These are phyloP conservation scores for Podaxis sp. DNA, from an alignment of 768 basidiomycete genomes.

Conservation along the genomic window DNA sequence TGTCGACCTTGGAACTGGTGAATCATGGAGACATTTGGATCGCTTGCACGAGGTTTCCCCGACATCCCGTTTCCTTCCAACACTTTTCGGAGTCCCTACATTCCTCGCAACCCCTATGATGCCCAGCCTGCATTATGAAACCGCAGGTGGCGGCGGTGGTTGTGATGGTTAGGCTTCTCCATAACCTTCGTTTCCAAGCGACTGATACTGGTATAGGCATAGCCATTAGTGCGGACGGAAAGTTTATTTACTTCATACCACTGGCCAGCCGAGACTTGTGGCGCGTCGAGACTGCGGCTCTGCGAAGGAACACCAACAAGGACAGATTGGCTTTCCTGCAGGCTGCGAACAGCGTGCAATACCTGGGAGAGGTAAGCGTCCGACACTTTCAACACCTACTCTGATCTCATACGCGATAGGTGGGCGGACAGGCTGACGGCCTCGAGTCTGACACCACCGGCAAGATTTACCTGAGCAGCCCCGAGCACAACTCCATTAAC, in stretches of 20 bases:
- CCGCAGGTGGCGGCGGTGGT: constrained; percentile 17
- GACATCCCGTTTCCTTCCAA: constrained; percentile 16
- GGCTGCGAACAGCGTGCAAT: constrained; percentile 18
- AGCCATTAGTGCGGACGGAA: constrained; percentile 18
- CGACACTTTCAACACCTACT: background rate
- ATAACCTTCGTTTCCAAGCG: background rate
- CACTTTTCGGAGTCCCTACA: constrained; percentile 18
- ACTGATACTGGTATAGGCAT: constrained; percentile 6
- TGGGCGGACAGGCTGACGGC: constrained; percentile 20
- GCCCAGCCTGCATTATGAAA: constrained; percentile 15
- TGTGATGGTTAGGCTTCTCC: constrained; percentile 11
- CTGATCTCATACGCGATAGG: constrained; percentile 4
- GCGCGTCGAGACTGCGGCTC: constrained; percentile 16
- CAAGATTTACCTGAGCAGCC: constrained; percentile 19
- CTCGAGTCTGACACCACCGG: constrained; percentile 19
- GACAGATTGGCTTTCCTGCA: constrained; percentile 16
- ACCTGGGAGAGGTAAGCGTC: constrained; percentile 16
- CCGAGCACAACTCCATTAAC: constrained; percentile 20
- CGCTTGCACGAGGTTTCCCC: constrained; percentile 9
- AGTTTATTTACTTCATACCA: constrained; percentile 18
- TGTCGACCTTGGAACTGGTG: constrained; percentile 20
- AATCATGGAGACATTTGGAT: constrained; percentile 21
- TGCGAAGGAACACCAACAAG: constrained; percentile 14
- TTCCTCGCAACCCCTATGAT: constrained; percentile 14
- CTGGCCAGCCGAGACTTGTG: constrained; percentile 17